Percentiles rank a stretch among this genome's conserved stretches.
phyloP scores from a whole-genome alignment of 2,329 filamentous ascomycete species.

The Alternaria solani region DNA sequence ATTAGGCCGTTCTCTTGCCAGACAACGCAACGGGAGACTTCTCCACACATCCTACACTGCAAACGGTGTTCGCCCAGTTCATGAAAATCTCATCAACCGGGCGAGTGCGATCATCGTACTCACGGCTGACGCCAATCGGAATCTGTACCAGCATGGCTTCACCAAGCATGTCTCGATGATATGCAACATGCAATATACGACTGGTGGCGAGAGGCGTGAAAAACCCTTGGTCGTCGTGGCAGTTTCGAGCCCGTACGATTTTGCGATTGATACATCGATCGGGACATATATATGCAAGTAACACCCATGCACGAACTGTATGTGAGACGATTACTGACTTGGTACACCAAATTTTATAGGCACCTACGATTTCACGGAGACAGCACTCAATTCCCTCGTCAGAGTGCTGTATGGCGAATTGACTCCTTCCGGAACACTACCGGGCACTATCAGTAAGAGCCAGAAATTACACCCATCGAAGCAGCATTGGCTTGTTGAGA shows the following conservation, averaged over 20 bases:
- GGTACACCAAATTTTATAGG: slow-evolving; percentile 43
- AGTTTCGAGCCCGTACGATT: slow-evolving; percentile 88
- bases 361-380: slow-evolving; percentile 96
- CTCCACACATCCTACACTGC: slow-evolving; percentile 95
- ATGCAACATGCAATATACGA: slow-evolving; percentile 79
- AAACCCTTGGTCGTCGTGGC: slow-evolving; percentile 91
- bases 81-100: slow-evolving; percentile 89
- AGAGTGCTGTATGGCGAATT: slow-evolving; percentile 83
- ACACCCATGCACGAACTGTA: not conserved
- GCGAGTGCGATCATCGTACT: slow-evolving; percentile 89
- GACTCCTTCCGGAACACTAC: slow-evolving; percentile 63
- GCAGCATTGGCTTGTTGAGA: slow-evolving; percentile 92
- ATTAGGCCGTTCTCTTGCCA: slow-evolving; percentile 84
- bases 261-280: slow-evolving; percentile 89
- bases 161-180: slow-evolving; percentile 97
- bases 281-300: slow-evolving; percentile 87
- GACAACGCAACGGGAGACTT: slow-evolving; percentile 84
- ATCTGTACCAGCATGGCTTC: slow-evolving; percentile 92
- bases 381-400: slow-evolving; percentile 83
- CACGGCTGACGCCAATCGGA: slow-evolving; percentile 92
- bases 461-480: not conserved
- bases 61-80: slow-evolving; percentile 88
- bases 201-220: slow-evolving; percentile 73
- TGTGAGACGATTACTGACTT: not conserved
- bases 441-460: slow-evolving; percentile 71